Percentiles rank a stretch among this genome's conserved stretches.
phyloP scores from a whole-genome alignment of 805 yeast species.

The Blastobotrys terrestris region DNA sequence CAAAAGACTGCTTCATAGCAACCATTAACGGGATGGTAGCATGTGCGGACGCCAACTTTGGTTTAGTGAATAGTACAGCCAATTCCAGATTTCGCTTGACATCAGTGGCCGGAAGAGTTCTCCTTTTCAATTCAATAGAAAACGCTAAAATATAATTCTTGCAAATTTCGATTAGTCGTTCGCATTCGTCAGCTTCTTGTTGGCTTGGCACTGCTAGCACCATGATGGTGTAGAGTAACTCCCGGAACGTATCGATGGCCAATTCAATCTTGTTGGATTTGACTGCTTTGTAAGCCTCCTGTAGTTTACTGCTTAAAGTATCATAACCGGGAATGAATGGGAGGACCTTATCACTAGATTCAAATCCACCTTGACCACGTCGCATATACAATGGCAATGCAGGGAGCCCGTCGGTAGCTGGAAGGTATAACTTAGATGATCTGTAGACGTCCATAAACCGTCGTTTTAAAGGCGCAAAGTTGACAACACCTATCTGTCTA shows the following conservation, averaged over 20 bases:
- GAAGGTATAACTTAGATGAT: conserved; percentile 67
- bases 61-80: conserved; percentile 91
- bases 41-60: conserved; percentile 76
- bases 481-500: conserved; percentile 80
- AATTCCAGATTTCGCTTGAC: conserved; percentile 84
- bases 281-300: conserved; percentile 75
- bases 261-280: conserved; percentile 75
- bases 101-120: conserved; percentile 61
- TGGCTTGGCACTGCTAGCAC: conserved; percentile 64
- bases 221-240: conserved; percentile 67
- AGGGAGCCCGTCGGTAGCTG: conserved; percentile 69
- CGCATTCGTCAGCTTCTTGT: conserved; percentile 72
- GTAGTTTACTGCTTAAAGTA: conserved; percentile 51
- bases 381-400: conserved; percentile 65
- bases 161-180: conserved; percentile 63
- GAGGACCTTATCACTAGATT: conserved; percentile 39
- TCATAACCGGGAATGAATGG: conserved; percentile 78
- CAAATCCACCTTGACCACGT: conserved; percentile 49
- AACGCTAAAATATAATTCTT: conserved; percentile 89
- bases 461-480: conserved; percentile 80
- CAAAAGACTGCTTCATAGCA: conserved; percentile 90
- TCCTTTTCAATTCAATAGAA: conserved; percentile 84
- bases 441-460: conserved; percentile 82
- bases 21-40: conserved; percentile 84
- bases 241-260: conserved; percentile 75